A percentile compares a stretch with the other conserved stretches of the same genome.
Evolutionary conservation across 306 rosid genomes (phyloP).

Genomic region (Sicyos edulis): DNA sequence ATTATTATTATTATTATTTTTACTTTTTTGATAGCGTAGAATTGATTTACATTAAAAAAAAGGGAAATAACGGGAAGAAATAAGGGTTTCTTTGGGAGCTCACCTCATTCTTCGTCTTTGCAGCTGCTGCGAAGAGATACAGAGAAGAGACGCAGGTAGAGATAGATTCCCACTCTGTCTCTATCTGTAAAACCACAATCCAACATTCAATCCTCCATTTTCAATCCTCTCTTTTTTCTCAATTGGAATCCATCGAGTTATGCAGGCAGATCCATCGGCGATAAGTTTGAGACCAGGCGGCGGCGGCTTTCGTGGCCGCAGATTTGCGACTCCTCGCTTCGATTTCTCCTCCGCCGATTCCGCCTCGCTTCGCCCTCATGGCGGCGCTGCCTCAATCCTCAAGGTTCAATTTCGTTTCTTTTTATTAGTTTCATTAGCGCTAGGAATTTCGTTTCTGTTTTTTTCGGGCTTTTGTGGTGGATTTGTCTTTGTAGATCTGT

Average conservation of each 20-base stretch:
- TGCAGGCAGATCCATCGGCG: slow-evolving; percentile 37
- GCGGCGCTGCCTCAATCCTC: slow-evolving; percentile 22
- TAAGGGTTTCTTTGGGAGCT: neutral
- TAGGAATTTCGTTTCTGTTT: too few species aligned
- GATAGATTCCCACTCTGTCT: slow-evolving; percentile 21
- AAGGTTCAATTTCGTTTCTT: slow-evolving; percentile 22
- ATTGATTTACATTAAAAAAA: neutral
- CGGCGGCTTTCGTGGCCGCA: slow-evolving; percentile 28
- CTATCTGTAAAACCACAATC: slow-evolving; percentile 15
- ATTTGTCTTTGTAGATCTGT: slow-evolving; percentile 1
- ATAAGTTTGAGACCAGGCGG: slow-evolving; percentile 42
- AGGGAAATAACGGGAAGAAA: slow-evolving; percentile 12
- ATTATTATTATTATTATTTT: too few species aligned
- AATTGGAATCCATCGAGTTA: slow-evolving; percentile 17
- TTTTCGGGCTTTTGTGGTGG: neutral
- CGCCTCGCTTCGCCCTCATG: slow-evolving; percentile 24
- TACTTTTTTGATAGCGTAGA: too few species aligned
- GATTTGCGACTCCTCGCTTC: slow-evolving; percentile 28
- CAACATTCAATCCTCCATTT: neutral
- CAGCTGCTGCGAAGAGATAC: slow-evolving; percentile 29
- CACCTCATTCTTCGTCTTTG: slow-evolving; percentile 2
- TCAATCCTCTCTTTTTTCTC: slow-evolving; percentile 11
- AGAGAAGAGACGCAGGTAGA: slow-evolving; percentile 11
- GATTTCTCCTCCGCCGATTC: slow-evolving; percentile 28
- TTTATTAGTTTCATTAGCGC: neutral